Percentiles rank a stretch among this genome's conserved stretches.
phyloP scores from a whole-genome alignment of 129 eudicot genomes.

The Escallonia herrerae region DNA sequence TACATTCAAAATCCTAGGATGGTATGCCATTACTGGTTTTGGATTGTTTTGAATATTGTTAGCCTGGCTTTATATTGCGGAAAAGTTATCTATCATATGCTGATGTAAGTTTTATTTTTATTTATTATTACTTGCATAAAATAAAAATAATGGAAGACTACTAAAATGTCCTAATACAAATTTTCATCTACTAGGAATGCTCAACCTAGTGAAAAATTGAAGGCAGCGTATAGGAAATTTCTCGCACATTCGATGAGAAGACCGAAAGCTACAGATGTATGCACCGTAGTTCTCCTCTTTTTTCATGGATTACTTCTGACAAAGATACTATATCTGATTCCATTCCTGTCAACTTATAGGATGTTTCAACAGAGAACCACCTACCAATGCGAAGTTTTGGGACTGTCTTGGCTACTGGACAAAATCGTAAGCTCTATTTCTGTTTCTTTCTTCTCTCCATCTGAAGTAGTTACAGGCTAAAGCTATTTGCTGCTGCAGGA shows the following conservation, averaged over 20 bases:
- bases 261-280: conserved; percentile 53
- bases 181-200: conserved; percentile 52
- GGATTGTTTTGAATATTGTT: too few relatives aligned
- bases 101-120: too few relatives aligned
- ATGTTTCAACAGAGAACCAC: conserved; percentile 41
- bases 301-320: background rate
- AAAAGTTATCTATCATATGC: too few relatives aligned
- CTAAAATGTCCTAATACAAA: background rate
- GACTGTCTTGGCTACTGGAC: conserved; percentile 58
- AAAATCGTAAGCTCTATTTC: conserved; percentile 29
- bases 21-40: too few relatives aligned
- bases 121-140: too few relatives aligned
- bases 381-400: conserved; percentile 75
- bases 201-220: conserved; percentile 71
- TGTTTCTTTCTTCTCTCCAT: conserved; percentile 1
- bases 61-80: too few relatives aligned
- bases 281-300: conserved; percentile 6
- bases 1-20: too few relatives aligned
- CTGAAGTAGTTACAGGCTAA: background rate
- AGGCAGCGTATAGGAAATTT: conserved; percentile 64
- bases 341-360: conserved; percentile 32
- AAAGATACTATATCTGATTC: background rate
- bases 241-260: conserved; percentile 70
- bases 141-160: too few relatives aligned
- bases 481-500: conserved; percentile 31